Evolutionary conservation across 768 basidiomycete genomes (phyloP), one percentile per base, ranked within the genome.

Genomic region (Gautieria morchelliformis): DNA sequence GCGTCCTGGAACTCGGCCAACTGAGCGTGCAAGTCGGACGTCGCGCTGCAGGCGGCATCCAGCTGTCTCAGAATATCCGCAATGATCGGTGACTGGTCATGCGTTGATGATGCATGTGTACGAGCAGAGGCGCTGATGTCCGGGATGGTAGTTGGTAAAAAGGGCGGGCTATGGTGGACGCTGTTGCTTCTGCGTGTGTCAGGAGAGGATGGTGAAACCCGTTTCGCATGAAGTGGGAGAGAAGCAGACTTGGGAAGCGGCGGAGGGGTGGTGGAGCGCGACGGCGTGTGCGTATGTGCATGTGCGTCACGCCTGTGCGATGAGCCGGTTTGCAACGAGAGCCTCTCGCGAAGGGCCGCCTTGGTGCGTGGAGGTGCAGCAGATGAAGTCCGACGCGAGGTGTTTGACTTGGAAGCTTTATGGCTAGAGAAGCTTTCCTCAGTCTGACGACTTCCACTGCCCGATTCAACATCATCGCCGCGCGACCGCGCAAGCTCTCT

Each of bases 231-330:
- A 60, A 92, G 70, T 49, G 89, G 89, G 2, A 92, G 70, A 12
- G 86, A 85, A 15, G 78, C 89, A 4, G 89, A 86, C 70, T 91
- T 88, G 24, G 89, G 89, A 19, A 91, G 75, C 37, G 89, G 90
- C 1, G 90, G 90, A 0, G 90, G 89, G 0, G 86, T 82, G n/a
- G 79, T 79, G 66, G 79, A 87, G 56, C 87, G 80, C 27, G 73
- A 50, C 6, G 61, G 59, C 50, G 33, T 41, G 30, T 52, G 35
- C 20, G 49, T 56, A 11, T 55, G 49, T 30, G 20, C 17, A 53
- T 30, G 22, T 35, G 42, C n/a, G 15, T 56, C 52, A 1, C 50
- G 42, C n/a, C 17, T 55, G 39, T 56, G 53, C 35, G 32, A 46
- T n/a, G 53, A 37, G 30, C 41, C 20, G 19, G 48, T 45, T 40